Percentiles rank a stretch among this genome's conserved stretches.
Conservation (phyloP, 805 yeast species). For the Cyberlindnera samutprakarnensis region DNA sequence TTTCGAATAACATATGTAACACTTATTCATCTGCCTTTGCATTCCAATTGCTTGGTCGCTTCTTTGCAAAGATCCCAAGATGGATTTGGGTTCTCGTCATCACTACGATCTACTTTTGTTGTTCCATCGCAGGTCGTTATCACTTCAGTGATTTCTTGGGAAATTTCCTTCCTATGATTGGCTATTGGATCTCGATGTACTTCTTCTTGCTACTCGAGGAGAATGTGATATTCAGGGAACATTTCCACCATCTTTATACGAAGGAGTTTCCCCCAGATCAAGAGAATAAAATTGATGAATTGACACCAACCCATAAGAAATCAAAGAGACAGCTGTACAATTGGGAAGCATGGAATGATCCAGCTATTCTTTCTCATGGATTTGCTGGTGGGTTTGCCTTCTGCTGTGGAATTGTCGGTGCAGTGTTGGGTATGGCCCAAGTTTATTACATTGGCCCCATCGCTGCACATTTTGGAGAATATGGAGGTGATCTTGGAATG, state of each 20-base stretch:
- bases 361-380: constrained; percentile 54
- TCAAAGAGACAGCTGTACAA: constrained; percentile 40
- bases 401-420: constrained; percentile 69
- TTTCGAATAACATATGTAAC: constrained; percentile 74
- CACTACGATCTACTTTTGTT: constrained; percentile 55
- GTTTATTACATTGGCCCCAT: constrained; percentile 76
- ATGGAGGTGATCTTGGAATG: constrained; percentile 72
- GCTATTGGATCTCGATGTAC: constrained; percentile 85
- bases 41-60: constrained; percentile 52
- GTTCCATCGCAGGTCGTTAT: constrained; percentile 73
- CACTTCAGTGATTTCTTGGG: constrained; percentile 66
- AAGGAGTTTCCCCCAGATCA: constrained; percentile 30
- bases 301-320: neutral
- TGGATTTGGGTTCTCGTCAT: constrained; percentile 66
- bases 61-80: constrained; percentile 58
- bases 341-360: constrained; percentile 68
- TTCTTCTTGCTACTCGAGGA: constrained; percentile 63
- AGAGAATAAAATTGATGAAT: constrained; percentile 12
- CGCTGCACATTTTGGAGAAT: constrained; percentile 53
- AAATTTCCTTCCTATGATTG: constrained; percentile 85
- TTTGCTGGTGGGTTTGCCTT: constrained; percentile 64
- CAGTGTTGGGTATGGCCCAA: constrained; percentile 83
- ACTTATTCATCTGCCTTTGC: constrained; percentile 77
- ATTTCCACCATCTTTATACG: constrained; percentile 33
- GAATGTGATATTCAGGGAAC: constrained; percentile 57